Evolutionary conservation across 495 filamentous ascomycete genomes (phyloP), one percentile per base, ranked within the genome.

Genomic region (Lophium mytilinum): DNA sequence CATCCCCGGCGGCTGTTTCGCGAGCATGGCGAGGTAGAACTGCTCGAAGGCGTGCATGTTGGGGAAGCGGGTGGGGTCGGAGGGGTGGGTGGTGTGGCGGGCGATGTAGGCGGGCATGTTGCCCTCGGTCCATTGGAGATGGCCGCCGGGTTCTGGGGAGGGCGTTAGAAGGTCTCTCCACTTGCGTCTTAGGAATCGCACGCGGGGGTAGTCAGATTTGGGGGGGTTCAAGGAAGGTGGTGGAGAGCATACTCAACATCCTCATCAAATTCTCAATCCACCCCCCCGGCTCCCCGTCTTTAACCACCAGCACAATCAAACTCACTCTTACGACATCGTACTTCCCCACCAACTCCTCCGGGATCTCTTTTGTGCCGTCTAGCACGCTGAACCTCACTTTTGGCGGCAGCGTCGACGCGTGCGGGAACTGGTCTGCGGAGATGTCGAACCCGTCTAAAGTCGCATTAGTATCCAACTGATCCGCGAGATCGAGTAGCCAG

Each of bases 241-340:
- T 12, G 39, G 17, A 9, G 9, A 17, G 1, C 11, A 17, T 41
- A 47, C 43, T 47, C 19, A 47, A 19, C 43, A 47, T 5, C n/a
- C 43, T 47, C 18, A 47, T 47, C 21, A 47, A 47, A 47, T 47
- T 47, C 43, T 21, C 14, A 21, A 47, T 47, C 43, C 43, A 47
- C 3, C 15, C 43, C 15, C n/a, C 18, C 1, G 43, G 43, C 14
- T 47, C 43, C 18, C 43, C 43, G 18, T 47, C 43, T 19, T 47
- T 47, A 11, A 47, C 43, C 43, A 47, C 43, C 18, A 47, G 18
- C 14, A 19, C 18, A 3, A 47, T n/a, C 10, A 47, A 19, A 3
- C n/a, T 19, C n/a, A 47, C 43, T 11, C 21, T n/a, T 3, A 47
- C 43, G 3, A 47, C 43, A 21, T 47, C 43, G 21, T 47, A 47